These are phyloP conservation scores for Sporothrix luriei DNA, from an alignment of 2,329 filamentous ascomycete genomes.

Conservation along the genomic window DNA sequence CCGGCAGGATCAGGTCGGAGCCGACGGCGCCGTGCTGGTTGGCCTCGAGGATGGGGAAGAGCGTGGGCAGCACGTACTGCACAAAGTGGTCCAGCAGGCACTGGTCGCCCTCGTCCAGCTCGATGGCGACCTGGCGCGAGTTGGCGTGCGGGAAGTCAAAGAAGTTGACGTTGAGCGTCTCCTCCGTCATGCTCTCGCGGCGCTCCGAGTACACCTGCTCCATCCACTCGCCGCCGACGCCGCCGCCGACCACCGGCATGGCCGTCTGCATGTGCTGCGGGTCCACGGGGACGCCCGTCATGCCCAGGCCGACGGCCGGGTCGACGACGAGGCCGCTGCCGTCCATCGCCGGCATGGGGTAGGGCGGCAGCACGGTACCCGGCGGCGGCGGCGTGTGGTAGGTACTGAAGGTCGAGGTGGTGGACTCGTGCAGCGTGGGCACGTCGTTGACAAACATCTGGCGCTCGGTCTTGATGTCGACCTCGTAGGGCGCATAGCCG, in stretches of 20 bases:
- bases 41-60: slow-evolving; percentile 89
- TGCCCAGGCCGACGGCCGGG: slow-evolving; percentile 27
- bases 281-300: slow-evolving; percentile 11
- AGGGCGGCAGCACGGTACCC: slow-evolving; percentile 65
- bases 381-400: slow-evolving; percentile 76
- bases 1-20: slow-evolving; percentile 80
- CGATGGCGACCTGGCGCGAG: slow-evolving; percentile 70
- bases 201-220: slow-evolving; percentile 70
- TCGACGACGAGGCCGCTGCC: slow-evolving; percentile 23
- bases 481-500: slow-evolving; percentile 78
- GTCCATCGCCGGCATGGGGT: slow-evolving; percentile 48
- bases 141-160: slow-evolving; percentile 79
- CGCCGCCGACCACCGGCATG: neutral
- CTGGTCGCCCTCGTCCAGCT: slow-evolving; percentile 85
- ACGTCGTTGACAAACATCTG: slow-evolving; percentile 93
- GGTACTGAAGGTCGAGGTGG: slow-evolving; percentile 90
- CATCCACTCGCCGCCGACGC: slow-evolving; percentile 63
- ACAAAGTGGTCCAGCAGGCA: slow-evolving; percentile 89
- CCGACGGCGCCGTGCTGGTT: slow-evolving; percentile 83
- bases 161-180: slow-evolving; percentile 73
- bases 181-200: slow-evolving; percentile 67
- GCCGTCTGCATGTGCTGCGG: neutral
- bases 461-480: slow-evolving; percentile 93
- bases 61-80: slow-evolving; percentile 78
- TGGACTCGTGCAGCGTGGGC: slow-evolving; percentile 80